Conservation (phyloP, 352 stramenopile genomes). For the Vaucheria bursata region DNA sequence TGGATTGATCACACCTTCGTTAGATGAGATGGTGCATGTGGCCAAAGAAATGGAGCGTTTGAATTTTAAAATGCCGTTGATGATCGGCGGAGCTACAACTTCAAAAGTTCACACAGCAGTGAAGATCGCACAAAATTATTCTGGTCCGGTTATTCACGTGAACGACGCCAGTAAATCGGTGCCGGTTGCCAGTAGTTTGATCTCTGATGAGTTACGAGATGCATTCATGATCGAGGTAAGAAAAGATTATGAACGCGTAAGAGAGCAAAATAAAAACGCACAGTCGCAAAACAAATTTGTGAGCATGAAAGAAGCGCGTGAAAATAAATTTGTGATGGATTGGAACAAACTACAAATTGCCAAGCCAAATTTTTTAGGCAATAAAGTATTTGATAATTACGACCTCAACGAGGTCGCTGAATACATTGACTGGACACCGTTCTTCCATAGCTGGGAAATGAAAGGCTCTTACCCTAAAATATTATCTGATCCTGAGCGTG, state of each 20-base stretch:
- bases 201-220: slow-evolving; percentile 79
- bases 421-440: slow-evolving; percentile 98
- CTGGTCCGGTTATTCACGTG: slow-evolving; percentile 91
- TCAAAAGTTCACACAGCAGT: slow-evolving; percentile 77
- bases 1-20: slow-evolving; percentile 89
- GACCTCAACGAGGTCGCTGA: slow-evolving; percentile 74
- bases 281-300: neutral
- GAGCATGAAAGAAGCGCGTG: neutral
- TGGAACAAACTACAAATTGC: neutral
- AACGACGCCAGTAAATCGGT: slow-evolving; percentile 88
- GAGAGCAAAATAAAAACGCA: slow-evolving; percentile 28
- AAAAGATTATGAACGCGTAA: slow-evolving; percentile 86
- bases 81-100: slow-evolving; percentile 92
- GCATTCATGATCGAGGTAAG: slow-evolving; percentile 79
- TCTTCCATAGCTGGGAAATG: slow-evolving; percentile 94
- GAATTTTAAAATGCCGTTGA: slow-evolving; percentile 80
- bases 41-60: slow-evolving; percentile 85
- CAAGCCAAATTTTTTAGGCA: slow-evolving; percentile 66
- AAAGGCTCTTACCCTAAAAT: slow-evolving; percentile 94
- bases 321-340: neutral
- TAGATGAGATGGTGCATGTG: slow-evolving; percentile 96
- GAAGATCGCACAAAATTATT: slow-evolving; percentile 92
- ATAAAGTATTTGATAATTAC: slow-evolving; percentile 67
- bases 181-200: slow-evolving; percentile 81
- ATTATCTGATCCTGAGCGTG: slow-evolving; percentile 89